These are phyloP conservation scores for Sporothrix luriei DNA, from an alignment of 2,329 filamentous ascomycete genomes.

Conservation along the genomic window DNA sequence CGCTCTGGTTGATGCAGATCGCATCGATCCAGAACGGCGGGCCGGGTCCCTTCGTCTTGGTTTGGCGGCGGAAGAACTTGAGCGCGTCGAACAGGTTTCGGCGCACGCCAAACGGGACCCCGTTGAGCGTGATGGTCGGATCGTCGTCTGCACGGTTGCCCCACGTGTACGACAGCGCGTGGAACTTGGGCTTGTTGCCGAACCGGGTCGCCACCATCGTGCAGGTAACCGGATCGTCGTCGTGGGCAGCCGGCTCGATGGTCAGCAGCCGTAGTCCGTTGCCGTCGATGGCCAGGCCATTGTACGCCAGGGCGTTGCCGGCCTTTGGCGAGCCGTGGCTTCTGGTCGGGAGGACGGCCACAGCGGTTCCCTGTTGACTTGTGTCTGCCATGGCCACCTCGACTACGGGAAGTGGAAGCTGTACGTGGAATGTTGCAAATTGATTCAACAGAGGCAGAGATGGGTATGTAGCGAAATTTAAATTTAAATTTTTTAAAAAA, in stretches of 20 bases:
- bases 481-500: no score
- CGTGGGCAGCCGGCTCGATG: not conserved
- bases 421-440: no score
- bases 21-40: conserved; percentile 17
- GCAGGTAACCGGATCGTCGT: not conserved
- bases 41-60: not conserved
- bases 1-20: conserved; percentile 22
- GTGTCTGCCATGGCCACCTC: not conserved
- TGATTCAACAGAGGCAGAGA: no score
- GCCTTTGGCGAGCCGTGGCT: not conserved
- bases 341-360: no score
- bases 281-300: not conserved
- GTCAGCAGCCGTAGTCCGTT: not conserved
- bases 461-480: no score
- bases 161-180: not conserved
- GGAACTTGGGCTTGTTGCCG: conserved; percentile 1
- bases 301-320: not conserved
- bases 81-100: not conserved
- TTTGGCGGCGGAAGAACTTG: not conserved
- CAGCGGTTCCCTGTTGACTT: not conserved
- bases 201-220: not conserved
- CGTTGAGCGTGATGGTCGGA: not conserved
- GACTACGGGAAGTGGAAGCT: not conserved
- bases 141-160: not conserved
- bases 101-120: not conserved